Evolutionary conservation across 768 basidiomycete genomes (phyloP).

Genomic region (Russula sp.): DNA sequence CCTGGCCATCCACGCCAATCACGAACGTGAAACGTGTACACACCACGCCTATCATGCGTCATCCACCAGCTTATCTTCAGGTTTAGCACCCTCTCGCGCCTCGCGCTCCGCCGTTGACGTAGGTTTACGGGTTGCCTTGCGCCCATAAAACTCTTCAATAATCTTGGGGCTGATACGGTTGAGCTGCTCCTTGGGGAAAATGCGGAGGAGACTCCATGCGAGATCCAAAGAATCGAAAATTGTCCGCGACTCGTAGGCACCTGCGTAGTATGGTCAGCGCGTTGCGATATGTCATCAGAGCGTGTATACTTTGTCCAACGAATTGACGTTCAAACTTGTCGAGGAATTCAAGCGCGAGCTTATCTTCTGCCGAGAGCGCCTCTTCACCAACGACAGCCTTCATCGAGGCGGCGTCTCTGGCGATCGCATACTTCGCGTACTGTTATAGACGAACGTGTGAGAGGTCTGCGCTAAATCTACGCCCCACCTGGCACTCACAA

Average conservation of each 20-base stretch:
- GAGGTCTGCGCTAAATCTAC: conserved; percentile 18
- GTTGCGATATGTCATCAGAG: not conserved
- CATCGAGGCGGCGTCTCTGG: conserved; percentile 96
- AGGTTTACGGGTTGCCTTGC: conserved; percentile 69
- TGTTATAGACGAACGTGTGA: conserved; percentile 38
- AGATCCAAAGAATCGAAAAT: conserved; percentile 97
- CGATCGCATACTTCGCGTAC: conserved; percentile 99
- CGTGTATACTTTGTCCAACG: conserved; percentile 82
- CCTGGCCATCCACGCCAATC: conserved; percentile 37
- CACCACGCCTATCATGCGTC: conserved; percentile 32
- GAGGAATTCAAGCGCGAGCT: conserved; percentile 93
- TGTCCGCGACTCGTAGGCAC: conserved; percentile 90
- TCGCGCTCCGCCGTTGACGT: conserved; percentile 44
- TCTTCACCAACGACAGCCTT: conserved; percentile 99
- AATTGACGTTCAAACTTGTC: conserved; percentile 98
- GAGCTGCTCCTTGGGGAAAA: conserved; percentile 98
- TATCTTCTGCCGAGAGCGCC: conserved; percentile 91
- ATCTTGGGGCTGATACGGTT: conserved; percentile 98
- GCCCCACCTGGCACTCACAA: conserved; percentile 52
- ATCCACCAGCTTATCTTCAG: conserved; percentile 64
- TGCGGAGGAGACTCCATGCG: conserved; percentile 93
- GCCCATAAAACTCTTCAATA: conserved; percentile 87
- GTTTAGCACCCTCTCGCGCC: conserved; percentile 40
- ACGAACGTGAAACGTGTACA: conserved; percentile 10
- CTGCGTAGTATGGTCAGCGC: conserved; percentile 41